A percentile compares a stretch with the other conserved stretches of the same genome.
phyloP scores from a whole-genome alignment of 2,329 filamentous ascomycete species.

The Phoma sp. region DNA sequence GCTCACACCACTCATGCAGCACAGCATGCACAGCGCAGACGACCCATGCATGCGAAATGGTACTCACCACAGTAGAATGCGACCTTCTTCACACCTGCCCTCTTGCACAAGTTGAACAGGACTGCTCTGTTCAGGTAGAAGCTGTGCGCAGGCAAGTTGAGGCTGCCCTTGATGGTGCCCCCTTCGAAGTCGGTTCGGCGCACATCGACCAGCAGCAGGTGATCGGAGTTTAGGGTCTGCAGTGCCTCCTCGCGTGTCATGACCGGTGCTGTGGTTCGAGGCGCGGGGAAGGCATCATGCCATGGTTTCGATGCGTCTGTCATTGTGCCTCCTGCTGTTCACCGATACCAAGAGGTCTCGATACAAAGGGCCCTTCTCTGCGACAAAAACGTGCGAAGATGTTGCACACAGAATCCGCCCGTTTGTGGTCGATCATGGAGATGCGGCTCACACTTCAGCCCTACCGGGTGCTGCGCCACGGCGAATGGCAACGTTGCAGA shows the following conservation, averaged over 20 bases:
- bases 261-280: slow-evolving; percentile 45
- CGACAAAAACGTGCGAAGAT: background rate
- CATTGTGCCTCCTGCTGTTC: slow-evolving; percentile 16
- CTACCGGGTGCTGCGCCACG: slow-evolving; percentile 25
- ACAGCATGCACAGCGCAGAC: background rate
- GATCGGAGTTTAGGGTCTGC: slow-evolving; percentile 42
- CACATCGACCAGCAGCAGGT: slow-evolving; percentile 53
- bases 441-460: slow-evolving; percentile 30
- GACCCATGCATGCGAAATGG: too few relatives aligned
- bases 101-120: slow-evolving; percentile 53
- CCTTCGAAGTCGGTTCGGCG: slow-evolving; percentile 57
- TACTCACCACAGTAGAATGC: slow-evolving; percentile 55
- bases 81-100: slow-evolving; percentile 53
- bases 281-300: slow-evolving; percentile 52
- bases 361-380: background rate
- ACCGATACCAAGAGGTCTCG: background rate
- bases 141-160: slow-evolving; percentile 56
- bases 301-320: slow-evolving; percentile 35
- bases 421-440: slow-evolving; percentile 1
- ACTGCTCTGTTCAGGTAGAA: slow-evolving; percentile 54
- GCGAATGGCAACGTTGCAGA: slow-evolving; percentile 40
- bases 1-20: slow-evolving; percentile 30
- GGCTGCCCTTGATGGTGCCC: slow-evolving; percentile 52
- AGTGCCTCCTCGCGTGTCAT: slow-evolving; percentile 48
- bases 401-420: background rate